These are phyloP conservation scores for Pseudocercospora macadamiae DNA, from an alignment of 2,329 filamentous ascomycete species.

Conservation along the genomic window DNA sequence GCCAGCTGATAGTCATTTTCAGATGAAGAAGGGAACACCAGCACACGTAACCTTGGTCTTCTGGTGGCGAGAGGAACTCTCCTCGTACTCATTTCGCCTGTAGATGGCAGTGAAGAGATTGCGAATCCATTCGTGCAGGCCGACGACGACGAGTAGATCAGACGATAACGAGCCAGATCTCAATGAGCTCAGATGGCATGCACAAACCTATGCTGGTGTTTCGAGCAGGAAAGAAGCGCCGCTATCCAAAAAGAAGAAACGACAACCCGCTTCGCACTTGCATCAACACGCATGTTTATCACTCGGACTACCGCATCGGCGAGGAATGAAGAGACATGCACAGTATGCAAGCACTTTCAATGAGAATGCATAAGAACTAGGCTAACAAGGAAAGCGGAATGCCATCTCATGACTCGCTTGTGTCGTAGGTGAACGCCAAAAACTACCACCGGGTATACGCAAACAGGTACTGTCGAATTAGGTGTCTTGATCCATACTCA, in stretches of 20 bases:
- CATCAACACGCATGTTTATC: too few species aligned
- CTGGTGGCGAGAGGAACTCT: conserved; percentile 91
- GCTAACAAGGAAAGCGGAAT: background rate
- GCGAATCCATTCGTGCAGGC: conserved; percentile 85
- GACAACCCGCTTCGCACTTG: too few species aligned
- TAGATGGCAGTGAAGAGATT: conserved; percentile 95
- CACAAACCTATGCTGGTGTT: background rate
- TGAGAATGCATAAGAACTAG: background rate
- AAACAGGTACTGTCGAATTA: background rate
- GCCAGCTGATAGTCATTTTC: conserved; percentile 15
- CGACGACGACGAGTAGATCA: conserved; percentile 57
- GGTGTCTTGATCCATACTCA: too few species aligned
- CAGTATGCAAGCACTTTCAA: background rate
- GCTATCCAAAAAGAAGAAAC: too few species aligned
- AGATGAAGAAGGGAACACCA: conserved; percentile 94
- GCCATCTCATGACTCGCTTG: background rate
- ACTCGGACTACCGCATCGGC: too few species aligned
- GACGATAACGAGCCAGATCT: background rate
- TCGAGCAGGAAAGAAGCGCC: too few species aligned
- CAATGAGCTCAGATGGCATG: background rate
- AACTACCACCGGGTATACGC: background rate
- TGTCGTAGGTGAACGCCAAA: background rate
- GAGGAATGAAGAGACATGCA: background rate
- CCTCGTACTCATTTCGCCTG: conserved; percentile 86
- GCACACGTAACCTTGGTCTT: conserved; percentile 77